Evolutionary conservation across 225 moss, liverwort and hornwort genomes (phyloP), one percentile per base, ranked within the genome.

Genomic region (Sphagnum tenellum): DNA sequence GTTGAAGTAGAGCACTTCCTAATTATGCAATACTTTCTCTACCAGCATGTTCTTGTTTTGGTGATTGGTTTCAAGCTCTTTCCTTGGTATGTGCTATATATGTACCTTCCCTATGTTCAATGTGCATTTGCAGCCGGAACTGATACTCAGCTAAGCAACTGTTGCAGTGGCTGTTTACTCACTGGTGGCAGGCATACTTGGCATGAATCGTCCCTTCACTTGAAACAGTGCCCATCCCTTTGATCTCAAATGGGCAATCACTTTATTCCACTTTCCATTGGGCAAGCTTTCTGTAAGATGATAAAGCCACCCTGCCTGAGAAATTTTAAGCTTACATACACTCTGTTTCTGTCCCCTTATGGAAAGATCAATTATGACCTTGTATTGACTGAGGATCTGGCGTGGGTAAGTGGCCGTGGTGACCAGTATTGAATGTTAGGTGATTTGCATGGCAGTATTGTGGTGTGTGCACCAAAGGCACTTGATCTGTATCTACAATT

Each of bases 111-210:
- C 29, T 29, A 29, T 29, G 29, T 29, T 29, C 29, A 29, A 29
- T 29, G 29, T 29, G 29, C 29, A 29, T 29, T 29, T 29, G 85
- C 93, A 99, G 98, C 74, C 93, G 85, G 98, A 99, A 74, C 79
- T 99, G 75, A 84, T 99, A 55, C 81, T 99, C 63, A 93, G 98
- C 81, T 84, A 93, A 50, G 98, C 98, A 49, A 93, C 93, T 44
- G 90, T 99, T 45, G 85, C 89, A 67, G 82, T 89, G 74, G 76
- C 98, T 45, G 10, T 99, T 29, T 93, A 84, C 74, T 84, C 98
- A 50, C 74, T 99, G 57, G 79, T 99, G 56, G 85, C 98, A 66
- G 98, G 89, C 58, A 82, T 99, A 67, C 93, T 99, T 68, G 98
- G 98, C 55, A 91, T 99, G 93, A 99, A 99, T 73, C 72, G 93